Evolutionary conservation across 2,329 filamentous ascomycete genomes (phyloP).

Genomic region (Tricladium varicosporioides): DNA sequence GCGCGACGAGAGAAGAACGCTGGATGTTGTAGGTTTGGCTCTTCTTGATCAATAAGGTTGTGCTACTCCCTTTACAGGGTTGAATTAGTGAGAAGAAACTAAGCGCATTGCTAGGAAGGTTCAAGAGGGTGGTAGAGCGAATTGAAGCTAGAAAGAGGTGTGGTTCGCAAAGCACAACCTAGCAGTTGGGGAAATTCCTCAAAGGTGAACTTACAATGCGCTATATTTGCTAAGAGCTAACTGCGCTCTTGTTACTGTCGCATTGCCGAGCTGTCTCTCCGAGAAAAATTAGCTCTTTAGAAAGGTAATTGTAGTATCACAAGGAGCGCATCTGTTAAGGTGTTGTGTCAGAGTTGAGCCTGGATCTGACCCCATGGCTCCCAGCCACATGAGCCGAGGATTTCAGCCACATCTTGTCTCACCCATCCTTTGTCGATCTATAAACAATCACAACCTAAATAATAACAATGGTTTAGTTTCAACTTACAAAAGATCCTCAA

Average conservation of each 20-base stretch:
- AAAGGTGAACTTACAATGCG: not conserved
- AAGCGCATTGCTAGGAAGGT: not conserved
- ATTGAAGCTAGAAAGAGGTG: not conserved
- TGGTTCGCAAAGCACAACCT: not conserved
- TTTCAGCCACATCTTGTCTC: not conserved
- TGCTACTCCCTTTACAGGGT: not conserved
- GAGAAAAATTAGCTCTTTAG: not conserved
- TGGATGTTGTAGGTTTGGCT: not conserved
- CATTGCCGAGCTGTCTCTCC: not conserved
- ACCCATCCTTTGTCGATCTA: not conserved
- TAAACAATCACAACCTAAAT: not conserved
- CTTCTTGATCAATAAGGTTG: not conserved
- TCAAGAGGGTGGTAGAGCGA: not conserved
- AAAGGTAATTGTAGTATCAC: not conserved
- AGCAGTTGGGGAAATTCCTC: not conserved
- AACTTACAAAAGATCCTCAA: too few species aligned
- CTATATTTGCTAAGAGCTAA: not conserved
- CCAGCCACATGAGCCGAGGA: not conserved
- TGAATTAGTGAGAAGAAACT: not conserved
- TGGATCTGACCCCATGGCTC: not conserved
- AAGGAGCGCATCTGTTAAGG: not conserved
- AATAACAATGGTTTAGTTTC: too few species aligned
- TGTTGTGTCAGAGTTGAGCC: conserved; percentile 1
- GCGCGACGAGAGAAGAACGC: not conserved
- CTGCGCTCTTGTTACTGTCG: not conserved